Percentiles rank a stretch among this genome's conserved stretches.
phyloP scores from a whole-genome alignment of 2,329 filamentous ascomycete species.

The Aspergillus costaricaensis region DNA sequence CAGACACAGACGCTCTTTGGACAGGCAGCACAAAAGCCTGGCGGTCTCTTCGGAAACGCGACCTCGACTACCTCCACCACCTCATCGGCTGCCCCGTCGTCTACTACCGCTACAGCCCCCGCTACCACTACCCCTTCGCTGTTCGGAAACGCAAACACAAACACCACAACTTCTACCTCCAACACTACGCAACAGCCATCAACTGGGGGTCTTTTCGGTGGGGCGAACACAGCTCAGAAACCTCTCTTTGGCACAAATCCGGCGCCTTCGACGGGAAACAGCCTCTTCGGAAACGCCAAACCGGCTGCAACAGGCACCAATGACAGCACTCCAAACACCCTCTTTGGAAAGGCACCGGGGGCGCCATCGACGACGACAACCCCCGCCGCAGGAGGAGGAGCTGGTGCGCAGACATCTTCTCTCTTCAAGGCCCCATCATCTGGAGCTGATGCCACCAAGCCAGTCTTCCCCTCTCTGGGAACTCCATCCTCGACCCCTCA shows the following conservation, averaged over 20 bases:
- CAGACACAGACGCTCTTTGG: constrained; percentile 33
- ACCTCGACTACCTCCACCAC: constrained; percentile 14
- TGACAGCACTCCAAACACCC: constrained; percentile 29
- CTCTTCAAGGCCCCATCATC: constrained; percentile 33
- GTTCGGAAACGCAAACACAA: constrained; percentile 14
- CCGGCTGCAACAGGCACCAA: constrained; percentile 29
- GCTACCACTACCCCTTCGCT: constrained; percentile 25
- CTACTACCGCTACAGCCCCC: constrained; percentile 29
- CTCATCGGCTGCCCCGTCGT: constrained; percentile 20
- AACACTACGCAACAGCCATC: constrained; percentile 24
- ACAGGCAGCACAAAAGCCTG: constrained; percentile 30
- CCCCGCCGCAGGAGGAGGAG: background rate
- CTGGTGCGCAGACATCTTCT: constrained; percentile 24
- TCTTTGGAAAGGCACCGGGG: constrained; percentile 25
- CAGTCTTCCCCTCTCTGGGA: constrained; percentile 28
- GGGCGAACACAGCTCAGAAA: constrained; percentile 27
- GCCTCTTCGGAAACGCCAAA: constrained; percentile 24
- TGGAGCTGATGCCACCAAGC: constrained; percentile 27
- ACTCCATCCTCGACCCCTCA: constrained; percentile 22
- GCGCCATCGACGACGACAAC: background rate
- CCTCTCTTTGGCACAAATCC: constrained; percentile 29
- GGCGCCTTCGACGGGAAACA: constrained; percentile 19
- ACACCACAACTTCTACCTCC: background rate
- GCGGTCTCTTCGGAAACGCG: constrained; percentile 29
- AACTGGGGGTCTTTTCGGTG: constrained; percentile 33